A percentile compares a stretch with the other conserved stretches of the same genome.
These are phyloP conservation scores for Ocimum tenuiflorum DNA, from an alignment of 257 asterid genomes.

Conservation along the genomic window DNA sequence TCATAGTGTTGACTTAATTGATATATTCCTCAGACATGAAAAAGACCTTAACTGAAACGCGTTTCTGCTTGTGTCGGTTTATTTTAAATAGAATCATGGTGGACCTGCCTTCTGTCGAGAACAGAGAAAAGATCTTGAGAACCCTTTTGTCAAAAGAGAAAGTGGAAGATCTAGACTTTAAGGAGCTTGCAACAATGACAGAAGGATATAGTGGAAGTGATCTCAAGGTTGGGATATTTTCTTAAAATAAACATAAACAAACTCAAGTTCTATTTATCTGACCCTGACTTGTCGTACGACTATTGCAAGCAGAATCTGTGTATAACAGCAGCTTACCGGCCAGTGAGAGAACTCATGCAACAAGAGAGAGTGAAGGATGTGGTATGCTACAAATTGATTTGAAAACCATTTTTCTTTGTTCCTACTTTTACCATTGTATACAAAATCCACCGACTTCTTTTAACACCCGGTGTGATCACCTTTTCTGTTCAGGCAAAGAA, in stretches of 20 bases:
- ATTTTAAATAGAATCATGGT: slow-evolving; percentile 77
- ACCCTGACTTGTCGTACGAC: slow-evolving; percentile 20
- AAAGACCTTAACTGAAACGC: not conserved
- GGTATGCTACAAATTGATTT: slow-evolving; percentile 37
- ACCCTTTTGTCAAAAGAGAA: slow-evolving; percentile 83
- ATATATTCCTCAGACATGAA: not conserved
- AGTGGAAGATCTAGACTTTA: slow-evolving; percentile 63
- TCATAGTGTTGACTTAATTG: not conserved
- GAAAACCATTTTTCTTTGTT: not conserved
- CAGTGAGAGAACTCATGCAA: slow-evolving; percentile 79
- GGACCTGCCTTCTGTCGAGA: slow-evolving; percentile 76
- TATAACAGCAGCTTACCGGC: slow-evolving; percentile 84
- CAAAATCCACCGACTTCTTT: not conserved
- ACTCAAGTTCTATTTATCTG: not conserved
- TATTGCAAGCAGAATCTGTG: slow-evolving; percentile 69
- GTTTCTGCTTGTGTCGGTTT: slow-evolving; percentile 8
- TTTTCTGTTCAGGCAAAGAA: slow-evolving; percentile 45
- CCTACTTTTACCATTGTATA: not conserved
- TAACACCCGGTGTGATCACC: not conserved
- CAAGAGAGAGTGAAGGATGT: slow-evolving; percentile 63
- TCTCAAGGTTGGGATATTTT: slow-evolving; percentile 64
- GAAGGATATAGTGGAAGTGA: slow-evolving; percentile 98
- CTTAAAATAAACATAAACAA: not conserved
- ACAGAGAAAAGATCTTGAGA: slow-evolving; percentile 78
- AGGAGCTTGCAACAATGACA: slow-evolving; percentile 74